phyloP scores from a whole-genome alignment of 768 basidiomycete genomes.

The Pleurotus ostreatus region DNA sequence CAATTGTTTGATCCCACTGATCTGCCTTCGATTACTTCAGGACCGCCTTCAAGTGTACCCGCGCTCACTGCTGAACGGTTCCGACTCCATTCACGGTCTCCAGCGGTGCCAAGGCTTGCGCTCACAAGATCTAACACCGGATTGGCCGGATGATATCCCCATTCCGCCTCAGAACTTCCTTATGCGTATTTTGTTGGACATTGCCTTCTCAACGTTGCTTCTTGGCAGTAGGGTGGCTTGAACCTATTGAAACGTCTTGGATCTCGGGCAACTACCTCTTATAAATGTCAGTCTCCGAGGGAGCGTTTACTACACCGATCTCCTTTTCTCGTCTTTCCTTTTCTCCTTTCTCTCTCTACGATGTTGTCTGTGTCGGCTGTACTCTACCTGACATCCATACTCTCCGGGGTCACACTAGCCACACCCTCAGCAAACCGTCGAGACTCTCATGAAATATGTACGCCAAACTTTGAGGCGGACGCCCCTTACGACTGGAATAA shows the following conservation, averaged over 20 bases:
- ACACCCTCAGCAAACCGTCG: not conserved
- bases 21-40: too few species aligned
- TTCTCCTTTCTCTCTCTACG: not conserved
- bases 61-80: too few species aligned
- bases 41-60: too few species aligned
- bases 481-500: slow-evolving; percentile 6
- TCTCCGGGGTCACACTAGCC: slow-evolving; percentile 1
- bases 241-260: slow-evolving; percentile 1
- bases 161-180: too few species aligned
- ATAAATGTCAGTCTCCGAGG: not conserved
- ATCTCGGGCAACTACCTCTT: not conserved
- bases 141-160: too few species aligned
- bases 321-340: not conserved
- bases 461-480: not conserved
- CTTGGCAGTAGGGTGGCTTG: not conserved
- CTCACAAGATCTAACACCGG: too few species aligned
- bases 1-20: too few species aligned
- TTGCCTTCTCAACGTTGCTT: not conserved
- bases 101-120: too few species aligned
- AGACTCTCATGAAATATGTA: not conserved
- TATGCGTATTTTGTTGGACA: too few species aligned
- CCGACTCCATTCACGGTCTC: too few species aligned
- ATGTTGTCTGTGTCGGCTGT: slow-evolving; percentile 4
- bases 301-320: not conserved
- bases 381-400: not conserved